phyloP scores from a whole-genome alignment of 2,329 filamentous ascomycete genomes.

The Aspergillus transmontanensis region DNA sequence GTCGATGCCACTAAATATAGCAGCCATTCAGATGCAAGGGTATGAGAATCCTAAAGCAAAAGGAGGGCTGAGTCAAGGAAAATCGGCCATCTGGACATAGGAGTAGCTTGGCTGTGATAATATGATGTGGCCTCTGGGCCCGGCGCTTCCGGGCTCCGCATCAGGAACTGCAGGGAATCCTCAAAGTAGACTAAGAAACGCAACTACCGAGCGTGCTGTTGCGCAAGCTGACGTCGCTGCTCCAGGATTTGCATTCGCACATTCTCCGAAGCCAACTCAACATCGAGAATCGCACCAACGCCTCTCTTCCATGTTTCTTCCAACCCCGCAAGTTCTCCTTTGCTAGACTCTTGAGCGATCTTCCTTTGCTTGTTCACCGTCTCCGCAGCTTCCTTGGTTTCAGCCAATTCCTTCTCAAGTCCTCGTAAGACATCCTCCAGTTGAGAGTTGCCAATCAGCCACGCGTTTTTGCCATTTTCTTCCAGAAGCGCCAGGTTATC shows the following conservation, averaged over 20 bases:
- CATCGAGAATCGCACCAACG: conserved; percentile 79
- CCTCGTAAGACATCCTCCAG: conserved; percentile 70
- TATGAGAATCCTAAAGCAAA: background rate
- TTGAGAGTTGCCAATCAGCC: conserved; percentile 82
- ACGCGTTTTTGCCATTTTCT: conserved; percentile 82
- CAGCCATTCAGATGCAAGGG: background rate
- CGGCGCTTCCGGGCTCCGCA: background rate
- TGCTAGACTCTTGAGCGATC: conserved; percentile 68
- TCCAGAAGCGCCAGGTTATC: conserved; percentile 75
- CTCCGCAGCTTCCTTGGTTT: conserved; percentile 70
- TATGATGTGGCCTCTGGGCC: background rate
- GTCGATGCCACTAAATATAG: too few species aligned
- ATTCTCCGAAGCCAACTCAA: conserved; percentile 78
- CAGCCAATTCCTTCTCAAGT: conserved; percentile 75
- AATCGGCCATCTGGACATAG: background rate
- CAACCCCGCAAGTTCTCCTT: conserved; percentile 70
- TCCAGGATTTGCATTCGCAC: conserved; percentile 69
- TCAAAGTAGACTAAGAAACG: background rate
- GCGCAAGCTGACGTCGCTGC: conserved; percentile 51
- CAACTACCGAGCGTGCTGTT: conserved; percentile 34
- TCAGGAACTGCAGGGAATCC: background rate
- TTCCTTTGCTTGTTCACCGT: conserved; percentile 71
- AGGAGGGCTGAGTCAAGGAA: background rate
- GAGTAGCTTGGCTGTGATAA: conserved; percentile 1
- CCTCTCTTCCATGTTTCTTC: conserved; percentile 80